Percentiles rank a stretch among this genome's conserved stretches.
phyloP scores from a whole-genome alignment of 495 filamentous ascomycete species.

The Tirmania nivea region DNA sequence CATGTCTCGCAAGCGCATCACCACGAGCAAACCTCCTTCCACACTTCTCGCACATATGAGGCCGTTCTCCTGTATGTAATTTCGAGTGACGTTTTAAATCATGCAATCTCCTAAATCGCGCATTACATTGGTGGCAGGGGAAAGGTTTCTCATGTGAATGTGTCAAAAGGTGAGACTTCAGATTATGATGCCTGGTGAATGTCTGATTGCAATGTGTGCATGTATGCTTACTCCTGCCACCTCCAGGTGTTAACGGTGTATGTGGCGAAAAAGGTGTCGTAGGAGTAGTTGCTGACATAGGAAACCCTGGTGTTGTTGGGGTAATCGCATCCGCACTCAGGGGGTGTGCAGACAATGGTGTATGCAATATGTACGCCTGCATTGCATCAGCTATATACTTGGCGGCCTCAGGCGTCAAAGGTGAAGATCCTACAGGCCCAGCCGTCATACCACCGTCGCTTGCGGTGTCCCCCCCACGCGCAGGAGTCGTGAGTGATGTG shows the following conservation, averaged over 20 bases:
- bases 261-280: constrained; percentile 15
- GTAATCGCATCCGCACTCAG: constrained; percentile 5
- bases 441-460: constrained; percentile 3
- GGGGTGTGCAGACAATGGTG: background rate
- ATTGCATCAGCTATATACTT: constrained; percentile 4
- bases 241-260: constrained; percentile 3
- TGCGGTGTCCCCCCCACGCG: constrained; percentile 3
- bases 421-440: constrained; percentile 6
- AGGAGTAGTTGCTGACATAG: constrained; percentile 12
- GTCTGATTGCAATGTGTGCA: constrained; percentile 91
- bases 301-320: constrained; percentile 12
- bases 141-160: constrained; percentile 98
- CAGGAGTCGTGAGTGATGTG: constrained; percentile 3
- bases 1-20: constrained; percentile 83
- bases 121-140: constrained; percentile 67
- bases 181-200: constrained; percentile 92
- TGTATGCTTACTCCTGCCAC: constrained; percentile 45
- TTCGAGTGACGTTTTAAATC: constrained; percentile 93
- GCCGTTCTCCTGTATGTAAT: constrained; percentile 87
- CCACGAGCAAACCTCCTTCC: constrained; percentile 85
- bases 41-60: constrained; percentile 84
- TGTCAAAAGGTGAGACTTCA: constrained; percentile 96
- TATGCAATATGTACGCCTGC: background rate
- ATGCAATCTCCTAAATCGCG: constrained; percentile 77
- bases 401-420: constrained; percentile 11